These are phyloP conservation scores for Aaosphaeria pasadenensis DNA, from an alignment of 2,329 filamentous ascomycete species.

Conservation along the genomic window DNA sequence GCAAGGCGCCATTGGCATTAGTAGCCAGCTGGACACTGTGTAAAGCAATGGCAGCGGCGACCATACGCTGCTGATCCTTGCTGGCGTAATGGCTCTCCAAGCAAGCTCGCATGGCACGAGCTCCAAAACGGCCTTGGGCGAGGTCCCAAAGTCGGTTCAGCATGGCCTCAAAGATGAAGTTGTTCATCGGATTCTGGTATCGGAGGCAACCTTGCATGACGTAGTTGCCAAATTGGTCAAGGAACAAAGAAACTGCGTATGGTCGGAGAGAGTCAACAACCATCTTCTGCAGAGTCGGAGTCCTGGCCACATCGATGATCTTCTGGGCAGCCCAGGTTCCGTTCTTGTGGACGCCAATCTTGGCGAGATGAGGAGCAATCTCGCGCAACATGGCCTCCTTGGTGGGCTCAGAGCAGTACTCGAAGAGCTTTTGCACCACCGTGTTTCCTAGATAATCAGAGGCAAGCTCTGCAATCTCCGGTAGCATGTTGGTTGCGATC, in stretches of 20 bases:
- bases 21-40: constrained; percentile 96
- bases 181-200: constrained; percentile 83
- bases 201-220: constrained; percentile 95
- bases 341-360: constrained; percentile 98
- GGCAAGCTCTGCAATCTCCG: constrained; percentile 90
- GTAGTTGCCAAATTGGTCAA: constrained; percentile 98
- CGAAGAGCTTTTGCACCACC: constrained; percentile 98
- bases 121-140: constrained; percentile 88
- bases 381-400: constrained; percentile 88
- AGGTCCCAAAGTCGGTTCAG: constrained; percentile 91
- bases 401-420: constrained; percentile 86
- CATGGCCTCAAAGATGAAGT: constrained; percentile 99
- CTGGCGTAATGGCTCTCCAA: constrained; percentile 93
- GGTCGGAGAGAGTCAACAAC: constrained; percentile 82
- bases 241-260: constrained; percentile 86
- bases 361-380: constrained; percentile 87
- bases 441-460: constrained; percentile 98
- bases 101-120: constrained; percentile 93
- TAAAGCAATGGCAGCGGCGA: constrained; percentile 91
- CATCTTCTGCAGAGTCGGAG: constrained; percentile 73
- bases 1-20: constrained; percentile 88
- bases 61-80: constrained; percentile 92
- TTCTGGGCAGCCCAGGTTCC: constrained; percentile 99
- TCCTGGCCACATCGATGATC: constrained; percentile 95
- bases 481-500: constrained; percentile 89